Evolutionary conservation across 2,329 filamentous ascomycete species (phyloP).

Genomic region (Cladophialophora bantiana): DNA sequence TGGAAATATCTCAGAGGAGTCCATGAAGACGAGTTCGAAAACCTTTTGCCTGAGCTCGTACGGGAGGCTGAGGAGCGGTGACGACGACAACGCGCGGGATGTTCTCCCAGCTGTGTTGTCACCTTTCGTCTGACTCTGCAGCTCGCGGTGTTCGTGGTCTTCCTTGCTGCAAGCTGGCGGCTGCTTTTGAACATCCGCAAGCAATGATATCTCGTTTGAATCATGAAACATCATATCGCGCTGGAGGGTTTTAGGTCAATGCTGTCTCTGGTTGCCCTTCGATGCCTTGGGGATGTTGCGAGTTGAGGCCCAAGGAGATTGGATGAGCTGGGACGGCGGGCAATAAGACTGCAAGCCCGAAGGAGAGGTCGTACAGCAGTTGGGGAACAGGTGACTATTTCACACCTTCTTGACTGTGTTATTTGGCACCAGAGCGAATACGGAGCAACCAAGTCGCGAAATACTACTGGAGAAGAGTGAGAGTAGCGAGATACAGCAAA

Average conservation of each 20-base stretch:
- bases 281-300: background rate
- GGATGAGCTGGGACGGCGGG: background rate
- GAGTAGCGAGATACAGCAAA: background rate
- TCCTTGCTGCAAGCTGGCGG: background rate
- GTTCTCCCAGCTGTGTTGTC: background rate
- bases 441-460: background rate
- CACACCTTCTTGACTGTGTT: too few species aligned
- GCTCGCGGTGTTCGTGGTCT: background rate
- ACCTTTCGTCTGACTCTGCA: background rate
- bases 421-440: background rate
- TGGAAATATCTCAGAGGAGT: constrained; percentile 2
- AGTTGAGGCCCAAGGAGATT: background rate
- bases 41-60: constrained; percentile 21
- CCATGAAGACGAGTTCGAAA: constrained; percentile 18
- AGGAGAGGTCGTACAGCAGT: background rate
- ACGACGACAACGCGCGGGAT: background rate
- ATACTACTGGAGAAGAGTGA: background rate
- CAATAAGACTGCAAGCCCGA: too few species aligned
- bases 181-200: background rate
- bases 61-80: constrained; percentile 19
- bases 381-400: background rate
- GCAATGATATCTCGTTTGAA: background rate
- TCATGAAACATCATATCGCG: background rate
- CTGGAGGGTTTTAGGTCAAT: background rate
- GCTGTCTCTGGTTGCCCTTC: background rate